Conservation (phyloP, 1,284 basidiomycete genomes). For the Mycena sp. region DNA sequence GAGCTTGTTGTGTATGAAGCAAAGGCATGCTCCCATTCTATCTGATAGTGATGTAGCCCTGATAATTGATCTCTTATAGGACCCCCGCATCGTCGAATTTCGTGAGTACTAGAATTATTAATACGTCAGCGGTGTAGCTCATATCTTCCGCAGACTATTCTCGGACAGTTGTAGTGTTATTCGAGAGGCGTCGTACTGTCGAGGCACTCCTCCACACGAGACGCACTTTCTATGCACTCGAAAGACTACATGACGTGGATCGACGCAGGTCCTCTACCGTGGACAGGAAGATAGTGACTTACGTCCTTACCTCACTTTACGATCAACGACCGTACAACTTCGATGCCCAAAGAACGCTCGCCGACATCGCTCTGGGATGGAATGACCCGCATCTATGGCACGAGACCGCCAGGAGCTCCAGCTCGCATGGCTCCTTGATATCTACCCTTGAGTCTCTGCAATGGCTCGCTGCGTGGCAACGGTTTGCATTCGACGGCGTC, state of each 20-base stretch:
- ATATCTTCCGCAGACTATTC: neutral
- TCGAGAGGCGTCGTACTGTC: slow-evolving; percentile 21
- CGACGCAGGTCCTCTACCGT: slow-evolving; percentile 16
- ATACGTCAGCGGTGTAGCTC: too few species aligned
- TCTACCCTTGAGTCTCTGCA: slow-evolving; percentile 14
- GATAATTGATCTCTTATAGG: slow-evolving; percentile 1
- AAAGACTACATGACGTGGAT: slow-evolving; percentile 22
- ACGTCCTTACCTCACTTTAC: slow-evolving; percentile 26
- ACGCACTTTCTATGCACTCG: slow-evolving; percentile 24
- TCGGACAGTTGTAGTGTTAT: slow-evolving; percentile 25
- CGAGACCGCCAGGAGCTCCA: slow-evolving; percentile 22
- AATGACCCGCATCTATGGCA: slow-evolving; percentile 25
- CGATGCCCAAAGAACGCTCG: slow-evolving; percentile 20
- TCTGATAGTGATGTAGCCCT: neutral
- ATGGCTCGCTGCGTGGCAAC: slow-evolving; percentile 28
- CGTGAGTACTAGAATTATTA: slow-evolving; percentile 15
- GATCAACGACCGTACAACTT: slow-evolving; percentile 30
- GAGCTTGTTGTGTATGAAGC: slow-evolving; percentile 29
- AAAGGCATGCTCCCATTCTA: slow-evolving; percentile 13
- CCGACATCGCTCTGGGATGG: slow-evolving; percentile 29
- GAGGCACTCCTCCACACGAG: slow-evolving; percentile 27
- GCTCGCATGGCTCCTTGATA: slow-evolving; percentile 23
- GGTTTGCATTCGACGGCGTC: slow-evolving; percentile 17
- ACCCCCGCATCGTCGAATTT: slow-evolving; percentile 29
- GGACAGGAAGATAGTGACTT: slow-evolving; percentile 24